These are phyloP conservation scores for Plasmopara viticola DNA, from an alignment of 352 stramenopile species.

Conservation along the genomic window DNA sequence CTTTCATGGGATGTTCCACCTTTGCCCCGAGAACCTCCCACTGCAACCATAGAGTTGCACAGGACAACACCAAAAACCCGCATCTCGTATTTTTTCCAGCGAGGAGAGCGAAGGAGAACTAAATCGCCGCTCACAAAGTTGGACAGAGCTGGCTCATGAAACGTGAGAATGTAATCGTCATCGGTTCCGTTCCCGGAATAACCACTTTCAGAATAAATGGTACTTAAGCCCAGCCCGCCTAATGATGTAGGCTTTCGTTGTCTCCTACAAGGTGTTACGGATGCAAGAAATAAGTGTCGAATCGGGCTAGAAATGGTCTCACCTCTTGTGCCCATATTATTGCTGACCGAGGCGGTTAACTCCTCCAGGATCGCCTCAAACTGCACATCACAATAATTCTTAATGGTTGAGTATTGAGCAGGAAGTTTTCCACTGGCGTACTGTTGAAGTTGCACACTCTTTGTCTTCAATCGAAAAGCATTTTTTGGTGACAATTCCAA, in stretches of 20 bases:
- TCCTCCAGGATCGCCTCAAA: slow-evolving; percentile 68
- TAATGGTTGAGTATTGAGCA: slow-evolving; percentile 36
- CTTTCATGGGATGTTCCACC: slow-evolving; percentile 12
- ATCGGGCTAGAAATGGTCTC: slow-evolving; percentile 23
- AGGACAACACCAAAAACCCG: slow-evolving; percentile 59
- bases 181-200: slow-evolving; percentile 40
- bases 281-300: slow-evolving; percentile 33
- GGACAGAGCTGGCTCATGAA: slow-evolving; percentile 25
- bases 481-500: slow-evolving; percentile 51
- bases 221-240: slow-evolving; percentile 34
- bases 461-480: slow-evolving; percentile 27
- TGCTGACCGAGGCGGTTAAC: slow-evolving; percentile 47
- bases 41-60: slow-evolving; percentile 58
- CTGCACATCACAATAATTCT: slow-evolving; percentile 52
- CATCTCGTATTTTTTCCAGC: slow-evolving; percentile 54
- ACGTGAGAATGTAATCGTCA: slow-evolving; percentile 62
- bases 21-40: slow-evolving; percentile 18
- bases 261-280: slow-evolving; percentile 50
- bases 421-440: slow-evolving; percentile 36
- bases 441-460: slow-evolving; percentile 19
- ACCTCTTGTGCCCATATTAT: slow-evolving; percentile 29
- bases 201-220: slow-evolving; percentile 66
- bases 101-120: slow-evolving; percentile 47
- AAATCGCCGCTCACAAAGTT: slow-evolving; percentile 64
- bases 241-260: slow-evolving; percentile 18